phyloP scores from a whole-genome alignment of 2,329 filamentous ascomycete species.

The Blastomyces silverae region DNA sequence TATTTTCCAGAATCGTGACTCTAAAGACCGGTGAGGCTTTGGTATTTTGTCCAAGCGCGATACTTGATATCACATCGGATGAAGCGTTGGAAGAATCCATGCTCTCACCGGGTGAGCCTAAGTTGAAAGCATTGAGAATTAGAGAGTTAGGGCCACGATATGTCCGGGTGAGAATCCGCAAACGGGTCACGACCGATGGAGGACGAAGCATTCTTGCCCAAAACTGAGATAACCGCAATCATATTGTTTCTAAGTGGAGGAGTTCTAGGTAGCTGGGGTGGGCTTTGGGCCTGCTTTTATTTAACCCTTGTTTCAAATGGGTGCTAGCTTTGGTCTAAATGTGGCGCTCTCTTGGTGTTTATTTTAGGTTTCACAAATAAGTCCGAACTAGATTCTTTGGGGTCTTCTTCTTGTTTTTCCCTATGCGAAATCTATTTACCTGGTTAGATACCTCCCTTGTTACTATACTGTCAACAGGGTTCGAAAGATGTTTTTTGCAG shows the following conservation, averaged over 20 bases:
- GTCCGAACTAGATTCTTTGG: neutral
- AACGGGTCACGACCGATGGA: conserved; percentile 41
- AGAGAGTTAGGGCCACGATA: conserved; percentile 28
- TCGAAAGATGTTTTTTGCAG: too few species aligned
- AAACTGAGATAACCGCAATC: neutral
- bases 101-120: neutral
- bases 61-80: conserved; percentile 29
- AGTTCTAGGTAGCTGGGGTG: neutral
- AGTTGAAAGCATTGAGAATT: conserved; percentile 10
- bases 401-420: neutral
- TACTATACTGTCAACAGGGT: neutral
- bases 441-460: neutral
- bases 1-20: conserved; percentile 45
- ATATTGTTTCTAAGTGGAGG: conserved; percentile 15
- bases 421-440: too few species aligned
- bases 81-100: neutral
- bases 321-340: neutral
- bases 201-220: conserved; percentile 37
- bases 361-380: neutral
- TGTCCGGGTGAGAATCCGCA: conserved; percentile 37
- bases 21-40: conserved; percentile 46
- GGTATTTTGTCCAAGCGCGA: conserved; percentile 44
- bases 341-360: neutral
- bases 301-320: neutral
- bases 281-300: neutral